Evolutionary conservation across 192 early-diverging fungal genomes (phyloP).

Genomic region (Phycomyces nitens): DNA sequence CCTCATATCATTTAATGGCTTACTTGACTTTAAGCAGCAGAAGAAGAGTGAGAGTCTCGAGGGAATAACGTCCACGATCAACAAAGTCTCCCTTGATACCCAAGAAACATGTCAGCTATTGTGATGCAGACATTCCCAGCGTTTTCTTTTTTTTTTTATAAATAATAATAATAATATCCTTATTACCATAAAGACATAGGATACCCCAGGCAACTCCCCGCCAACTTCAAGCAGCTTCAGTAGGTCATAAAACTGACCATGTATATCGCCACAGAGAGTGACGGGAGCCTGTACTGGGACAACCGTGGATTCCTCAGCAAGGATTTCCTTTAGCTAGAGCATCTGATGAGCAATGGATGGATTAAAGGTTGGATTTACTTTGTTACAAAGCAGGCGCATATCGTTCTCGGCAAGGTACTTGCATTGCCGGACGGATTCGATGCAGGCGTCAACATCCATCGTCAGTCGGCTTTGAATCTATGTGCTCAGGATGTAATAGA

Average conservation of each 20-base stretch:
- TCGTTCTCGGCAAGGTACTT: constrained; percentile 90
- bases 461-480: not conserved
- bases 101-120: no score
- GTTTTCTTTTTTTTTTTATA: no score
- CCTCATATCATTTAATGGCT: no score
- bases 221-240: constrained; percentile 93
- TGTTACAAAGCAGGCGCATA: constrained; percentile 95
- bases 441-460: constrained; percentile 77
- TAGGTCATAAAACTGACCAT: constrained; percentile 96
- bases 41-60: constrained; percentile 93
- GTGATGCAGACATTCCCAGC: not conserved
- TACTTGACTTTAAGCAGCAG: constrained; percentile 89
- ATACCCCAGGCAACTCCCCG: constrained; percentile 86
- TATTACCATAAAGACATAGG: constrained; percentile 94
- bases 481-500: no score
- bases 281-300: constrained; percentile 92
- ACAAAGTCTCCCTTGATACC: constrained; percentile 95
- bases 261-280: constrained; percentile 96
- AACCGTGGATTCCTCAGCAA: constrained; percentile 97
- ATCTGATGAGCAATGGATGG: no score
- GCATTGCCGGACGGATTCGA: constrained; percentile 85
- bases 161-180: no score
- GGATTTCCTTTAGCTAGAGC: constrained; percentile 81
- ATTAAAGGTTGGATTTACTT: constrained; percentile 44
- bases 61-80: constrained; percentile 92